Base-by-base conservation (phyloP, 768 basidiomycete genomes). In the Hypsizygus marmoreus region DNA sequence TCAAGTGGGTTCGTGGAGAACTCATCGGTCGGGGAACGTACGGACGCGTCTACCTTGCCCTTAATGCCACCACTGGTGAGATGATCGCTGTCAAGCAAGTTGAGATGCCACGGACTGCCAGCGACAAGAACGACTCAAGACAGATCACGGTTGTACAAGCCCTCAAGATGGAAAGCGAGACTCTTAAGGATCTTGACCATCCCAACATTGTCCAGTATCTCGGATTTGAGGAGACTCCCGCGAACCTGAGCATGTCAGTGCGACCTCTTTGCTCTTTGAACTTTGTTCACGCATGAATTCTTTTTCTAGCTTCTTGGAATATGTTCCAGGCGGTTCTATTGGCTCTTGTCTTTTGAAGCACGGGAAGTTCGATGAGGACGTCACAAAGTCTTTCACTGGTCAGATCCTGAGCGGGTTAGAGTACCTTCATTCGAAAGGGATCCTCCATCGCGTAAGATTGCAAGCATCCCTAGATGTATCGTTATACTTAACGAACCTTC, bases 51-150 rank as follows among this genome's bases (percentile, higher is more conserved):
- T 99, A 97, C 60, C 81, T 98, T 43, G 97, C 92, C 13, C 73
- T 98, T 47, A 98, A 98, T 63, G 92, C 91, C 24, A 94, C 91
- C 3, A 95, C 94, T 0, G 94, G 94, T 46, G 95, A 98, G 68
- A 95, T 97, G 91, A 94, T 98, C 58, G 97, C 97, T 13, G 97
- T 99, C 53, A 99, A 99, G 68, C 97, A 98, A 68, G 97, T 99
- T 36, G 97, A 98, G 64, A 80, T 95, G 47, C 95, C 97, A 1
- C 82, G 83, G 40, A 95, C 93, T 6, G 82, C 84, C 13, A 92
- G 89, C 58, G 97, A 99, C 69, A 90, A 88, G 66, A 88, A 82
- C 53, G 94, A 98, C 65, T 76, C 80, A 13, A 80, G 94, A 24
- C 94, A 95, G 57, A 72, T 80, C 43, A 81, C 81, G 22, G 85